Conservation (phyloP, 2,329 filamentous ascomycete species). For the Domatiomyces globalis region DNA sequence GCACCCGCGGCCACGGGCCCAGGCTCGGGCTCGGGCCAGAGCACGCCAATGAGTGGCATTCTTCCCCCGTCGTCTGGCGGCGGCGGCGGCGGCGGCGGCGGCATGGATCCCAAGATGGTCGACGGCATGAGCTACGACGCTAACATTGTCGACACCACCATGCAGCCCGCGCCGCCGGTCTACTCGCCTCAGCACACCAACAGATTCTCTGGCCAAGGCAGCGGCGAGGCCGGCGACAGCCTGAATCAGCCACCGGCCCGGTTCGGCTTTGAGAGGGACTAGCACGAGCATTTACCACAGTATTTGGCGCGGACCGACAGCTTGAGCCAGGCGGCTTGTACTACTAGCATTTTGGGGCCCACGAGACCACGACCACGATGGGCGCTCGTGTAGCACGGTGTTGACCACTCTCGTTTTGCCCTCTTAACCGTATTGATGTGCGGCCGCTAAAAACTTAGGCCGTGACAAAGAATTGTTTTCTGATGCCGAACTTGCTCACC, state of each 20-base stretch:
- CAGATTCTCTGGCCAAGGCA: conserved; percentile 19
- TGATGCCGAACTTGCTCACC: conserved; percentile 1
- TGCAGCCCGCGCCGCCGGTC: conserved; percentile 41
- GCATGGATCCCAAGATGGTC: conserved; percentile 47
- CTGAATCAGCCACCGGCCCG: conserved; percentile 24
- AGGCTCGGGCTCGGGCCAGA: conserved; percentile 19
- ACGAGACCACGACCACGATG: too few relatives aligned
- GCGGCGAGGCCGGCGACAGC: conserved; percentile 51
- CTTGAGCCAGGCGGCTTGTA: background rate
- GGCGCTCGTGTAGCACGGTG: background rate
- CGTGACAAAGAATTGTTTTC: conserved; percentile 2
- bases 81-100: conserved; percentile 28
- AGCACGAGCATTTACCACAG: background rate
- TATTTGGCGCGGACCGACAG: too few relatives aligned
- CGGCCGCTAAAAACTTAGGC: background rate
- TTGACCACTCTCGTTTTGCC: background rate
- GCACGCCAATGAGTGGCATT: conserved; percentile 31
- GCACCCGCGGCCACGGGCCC: conserved; percentile 8
- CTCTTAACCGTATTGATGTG: too few relatives aligned
- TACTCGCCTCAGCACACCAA: conserved; percentile 19
- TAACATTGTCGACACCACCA: conserved; percentile 52
- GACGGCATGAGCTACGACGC: conserved; percentile 49
- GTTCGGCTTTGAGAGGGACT: background rate
- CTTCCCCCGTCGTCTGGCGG: conserved; percentile 19
- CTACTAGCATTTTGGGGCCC: background rate